A percentile compares a stretch with the other conserved stretches of the same genome.
These are phyloP conservation scores for Eucalyptus erythrocorys DNA, from an alignment of 345 rosid species.

Conservation along the genomic window DNA sequence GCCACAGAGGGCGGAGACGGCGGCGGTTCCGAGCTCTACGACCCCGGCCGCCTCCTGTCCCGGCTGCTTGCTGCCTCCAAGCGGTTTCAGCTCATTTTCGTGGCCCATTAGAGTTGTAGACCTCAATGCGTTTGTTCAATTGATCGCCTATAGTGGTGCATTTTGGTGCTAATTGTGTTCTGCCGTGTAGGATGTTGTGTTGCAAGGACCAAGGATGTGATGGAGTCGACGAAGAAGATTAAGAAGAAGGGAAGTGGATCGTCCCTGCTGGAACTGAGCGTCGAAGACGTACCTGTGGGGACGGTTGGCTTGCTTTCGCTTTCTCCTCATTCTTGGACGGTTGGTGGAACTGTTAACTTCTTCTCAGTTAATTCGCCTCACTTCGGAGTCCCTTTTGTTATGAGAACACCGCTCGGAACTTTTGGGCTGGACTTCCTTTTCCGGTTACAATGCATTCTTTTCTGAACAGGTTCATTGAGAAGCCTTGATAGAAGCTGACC, in stretches of 20 bases:
- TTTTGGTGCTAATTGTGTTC: background rate
- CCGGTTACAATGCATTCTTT: background rate
- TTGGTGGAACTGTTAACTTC: constrained; percentile 38
- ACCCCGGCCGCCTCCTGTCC: constrained; percentile 40
- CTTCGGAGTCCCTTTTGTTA: background rate
- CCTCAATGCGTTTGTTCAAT: background rate
- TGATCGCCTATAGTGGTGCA: background rate
- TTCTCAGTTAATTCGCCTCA: constrained; percentile 45
- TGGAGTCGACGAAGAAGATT: constrained; percentile 40
- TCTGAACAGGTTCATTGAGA: background rate
- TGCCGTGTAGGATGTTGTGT: constrained; percentile 54
- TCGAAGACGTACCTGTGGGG: constrained; percentile 45
- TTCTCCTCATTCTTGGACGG: constrained; percentile 44
- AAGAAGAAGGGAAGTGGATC: constrained; percentile 13
- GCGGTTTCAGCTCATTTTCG: constrained; percentile 27
- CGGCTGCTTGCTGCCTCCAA: constrained; percentile 61
- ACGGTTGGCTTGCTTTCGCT: constrained; percentile 44
- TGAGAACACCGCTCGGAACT: background rate
- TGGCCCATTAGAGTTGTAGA: constrained; percentile 21
- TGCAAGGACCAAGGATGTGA: constrained; percentile 55
- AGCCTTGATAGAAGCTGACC: background rate
- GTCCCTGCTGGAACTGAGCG: constrained; percentile 39
- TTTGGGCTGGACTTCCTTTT: background rate
- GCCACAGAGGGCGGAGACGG: background rate
- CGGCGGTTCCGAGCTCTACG: constrained; percentile 12